A percentile compares a stretch with the other conserved stretches of the same genome.
phyloP scores from a whole-genome alignment of 495 filamentous ascomycete genomes.

The Penicillium angulare region DNA sequence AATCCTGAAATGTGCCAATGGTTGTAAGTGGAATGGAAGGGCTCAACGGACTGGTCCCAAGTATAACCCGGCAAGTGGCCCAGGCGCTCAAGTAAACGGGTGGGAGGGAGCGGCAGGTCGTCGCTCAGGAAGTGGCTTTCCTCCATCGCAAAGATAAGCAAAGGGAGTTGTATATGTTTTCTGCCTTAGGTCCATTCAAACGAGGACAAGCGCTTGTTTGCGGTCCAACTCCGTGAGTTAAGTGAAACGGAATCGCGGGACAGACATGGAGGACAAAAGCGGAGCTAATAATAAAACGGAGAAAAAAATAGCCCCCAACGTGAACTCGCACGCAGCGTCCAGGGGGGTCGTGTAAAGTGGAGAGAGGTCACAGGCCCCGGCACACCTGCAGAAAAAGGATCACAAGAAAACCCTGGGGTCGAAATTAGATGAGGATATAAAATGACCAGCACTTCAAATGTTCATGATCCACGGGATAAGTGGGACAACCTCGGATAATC shows the following conservation, averaged over 20 bases:
- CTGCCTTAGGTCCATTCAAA: constrained; percentile 1
- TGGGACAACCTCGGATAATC: background rate
- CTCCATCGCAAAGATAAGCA: constrained; percentile 30
- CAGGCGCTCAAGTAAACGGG: constrained; percentile 70
- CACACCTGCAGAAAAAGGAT: background rate
- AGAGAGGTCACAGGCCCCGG: background rate
- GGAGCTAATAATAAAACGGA: constrained; percentile 1
- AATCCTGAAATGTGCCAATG: constrained; percentile 67
- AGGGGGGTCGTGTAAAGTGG: background rate
- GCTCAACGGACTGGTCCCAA: constrained; percentile 67
- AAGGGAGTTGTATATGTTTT: background rate
- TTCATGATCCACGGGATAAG: background rate
- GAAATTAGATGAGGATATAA: background rate
- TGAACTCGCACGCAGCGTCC: background rate
- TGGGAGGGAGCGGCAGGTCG: constrained; percentile 65
- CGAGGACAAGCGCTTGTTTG: background rate
- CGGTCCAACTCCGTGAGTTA: background rate
- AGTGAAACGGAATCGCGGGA: constrained; percentile 6
- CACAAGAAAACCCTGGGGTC: background rate
- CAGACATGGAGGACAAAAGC: constrained; percentile 20
- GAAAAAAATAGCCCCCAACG: background rate
- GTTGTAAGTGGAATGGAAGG: constrained; percentile 81
- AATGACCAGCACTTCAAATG: background rate
- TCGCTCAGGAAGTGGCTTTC: constrained; percentile 49
- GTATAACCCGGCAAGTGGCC: constrained; percentile 69